These are phyloP conservation scores for Neofusicoccum ribis DNA, from an alignment of 2,329 filamentous ascomycete genomes.

Conservation along the genomic window DNA sequence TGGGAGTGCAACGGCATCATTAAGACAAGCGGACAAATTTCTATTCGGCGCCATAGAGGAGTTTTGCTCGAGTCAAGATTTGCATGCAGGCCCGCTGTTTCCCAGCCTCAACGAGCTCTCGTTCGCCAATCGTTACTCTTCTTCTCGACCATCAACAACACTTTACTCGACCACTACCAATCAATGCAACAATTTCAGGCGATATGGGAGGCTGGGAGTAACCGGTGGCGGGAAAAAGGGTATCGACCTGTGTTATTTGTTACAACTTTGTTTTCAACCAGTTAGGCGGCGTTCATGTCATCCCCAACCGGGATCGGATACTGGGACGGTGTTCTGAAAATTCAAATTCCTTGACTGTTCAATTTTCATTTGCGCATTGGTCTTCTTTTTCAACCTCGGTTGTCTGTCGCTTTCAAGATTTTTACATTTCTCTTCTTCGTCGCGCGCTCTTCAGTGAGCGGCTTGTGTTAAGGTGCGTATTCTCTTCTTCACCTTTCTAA, in stretches of 20 bases:
- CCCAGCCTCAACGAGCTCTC: not conserved
- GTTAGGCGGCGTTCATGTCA: not conserved
- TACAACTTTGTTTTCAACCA: not conserved
- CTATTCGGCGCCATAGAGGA: constrained; percentile 6
- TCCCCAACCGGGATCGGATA: not conserved
- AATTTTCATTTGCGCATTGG: not conserved
- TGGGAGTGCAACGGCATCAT: not conserved
- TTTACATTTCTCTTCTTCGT: too few species aligned
- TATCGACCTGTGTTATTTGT: not conserved
- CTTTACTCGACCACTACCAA: not conserved
- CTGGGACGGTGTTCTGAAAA: constrained; percentile 13
- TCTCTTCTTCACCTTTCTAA: not conserved
- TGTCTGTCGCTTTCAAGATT: not conserved
- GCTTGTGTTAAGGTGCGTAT: not conserved
- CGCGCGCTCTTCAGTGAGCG: too few species aligned
- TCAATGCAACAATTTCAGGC: not conserved
- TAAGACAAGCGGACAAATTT: not conserved
- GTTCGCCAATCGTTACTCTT: not conserved
- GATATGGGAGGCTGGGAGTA: not conserved
- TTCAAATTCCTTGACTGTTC: not conserved
- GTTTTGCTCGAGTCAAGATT: not conserved
- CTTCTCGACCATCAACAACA: not conserved
- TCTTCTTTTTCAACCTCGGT: not conserved
- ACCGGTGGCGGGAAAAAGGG: not conserved
- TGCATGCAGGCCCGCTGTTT: not conserved